Evolutionary conservation across 176 grass and related monocot species (phyloP).

Genomic region (Hsuehochloa calcarea): DNA sequence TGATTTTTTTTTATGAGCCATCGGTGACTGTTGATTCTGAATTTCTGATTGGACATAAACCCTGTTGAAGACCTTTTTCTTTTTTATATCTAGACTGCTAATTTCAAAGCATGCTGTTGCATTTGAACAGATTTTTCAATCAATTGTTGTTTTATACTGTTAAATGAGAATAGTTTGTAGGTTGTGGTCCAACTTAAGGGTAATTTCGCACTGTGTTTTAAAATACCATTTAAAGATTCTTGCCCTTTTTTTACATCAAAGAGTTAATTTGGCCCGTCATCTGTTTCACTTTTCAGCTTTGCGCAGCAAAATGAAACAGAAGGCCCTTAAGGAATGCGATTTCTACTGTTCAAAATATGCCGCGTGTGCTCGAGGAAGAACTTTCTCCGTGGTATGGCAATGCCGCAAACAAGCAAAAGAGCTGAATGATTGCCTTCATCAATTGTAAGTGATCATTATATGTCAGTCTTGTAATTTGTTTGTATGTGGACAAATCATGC

Average conservation of each 20-base stretch:
- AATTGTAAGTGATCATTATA: constrained; percentile 58
- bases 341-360: constrained; percentile 86
- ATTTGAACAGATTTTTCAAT: neutral
- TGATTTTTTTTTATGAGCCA: neutral
- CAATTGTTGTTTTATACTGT: neutral
- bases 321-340: constrained; percentile 86
- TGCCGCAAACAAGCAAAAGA: constrained; percentile 88
- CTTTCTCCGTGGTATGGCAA: constrained; percentile 80
- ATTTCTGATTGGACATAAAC: neutral
- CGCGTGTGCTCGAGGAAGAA: constrained; percentile 89
- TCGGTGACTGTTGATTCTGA: neutral
- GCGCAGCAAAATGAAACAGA: constrained; percentile 96
- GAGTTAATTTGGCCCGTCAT: neutral
- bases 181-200: neutral
- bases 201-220: neutral
- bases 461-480: neutral
- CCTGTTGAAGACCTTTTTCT: neutral
- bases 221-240: neutral
- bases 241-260: neutral
- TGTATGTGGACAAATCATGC: constrained; percentile 17
- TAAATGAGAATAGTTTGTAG: neutral
- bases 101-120: neutral
- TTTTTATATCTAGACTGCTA: neutral
- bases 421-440: constrained; percentile 96
- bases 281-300: constrained; percentile 57